Base-by-base conservation (phyloP, 1,139 yeast species). In the Debaryomyces psychrophilus region DNA sequence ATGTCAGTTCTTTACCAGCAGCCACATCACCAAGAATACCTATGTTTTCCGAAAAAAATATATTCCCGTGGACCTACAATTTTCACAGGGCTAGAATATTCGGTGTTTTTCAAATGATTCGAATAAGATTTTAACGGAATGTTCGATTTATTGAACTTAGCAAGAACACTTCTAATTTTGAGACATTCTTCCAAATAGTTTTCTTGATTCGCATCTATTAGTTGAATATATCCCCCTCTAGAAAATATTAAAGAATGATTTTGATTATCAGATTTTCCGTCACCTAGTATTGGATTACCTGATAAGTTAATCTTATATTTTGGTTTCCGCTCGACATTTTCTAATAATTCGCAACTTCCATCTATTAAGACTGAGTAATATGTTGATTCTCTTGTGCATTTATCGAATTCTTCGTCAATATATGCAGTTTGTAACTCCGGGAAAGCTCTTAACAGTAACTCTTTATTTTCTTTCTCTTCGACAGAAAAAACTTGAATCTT, bases 11-110 rank as follows among this genome's bases (percentile, higher is more conserved):
- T 77, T 93, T 93, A 83, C 98, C 99, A 57, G 99, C 99, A 61
- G 99, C 99, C 69, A 93, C 95, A 73, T 93, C 99, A 85, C 99
- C 99, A 59, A 93, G 81, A 62, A 93, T 89, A 87, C 99, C 99
- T 56, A 96, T 87, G 77, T 92, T 93, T 73, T 93, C 99, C 52
- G 97, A 90, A 87, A 93, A n/a, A 93, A 75, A 93, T 93, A 74
- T 93, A 93, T 76, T 93, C 99, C 78, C 99, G 87, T 47, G 99
- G 98, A 84, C 99, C 99, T 61, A 93, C 90, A 67, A 93, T 92
- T 48, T 99, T 99, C 61, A 93, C 99, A 28, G 99, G 99, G 61
- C 82, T 81, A 60, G 71, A 76, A 47, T 71, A 67, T 25, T 71
- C 73, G 48, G 67, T 70, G 40, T 67, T 60, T 60, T 76, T 76